A percentile compares a stretch with the other conserved stretches of the same genome.
Conservation (phyloP, 768 basidiomycete species). For the Termitomyces sp. region DNA sequence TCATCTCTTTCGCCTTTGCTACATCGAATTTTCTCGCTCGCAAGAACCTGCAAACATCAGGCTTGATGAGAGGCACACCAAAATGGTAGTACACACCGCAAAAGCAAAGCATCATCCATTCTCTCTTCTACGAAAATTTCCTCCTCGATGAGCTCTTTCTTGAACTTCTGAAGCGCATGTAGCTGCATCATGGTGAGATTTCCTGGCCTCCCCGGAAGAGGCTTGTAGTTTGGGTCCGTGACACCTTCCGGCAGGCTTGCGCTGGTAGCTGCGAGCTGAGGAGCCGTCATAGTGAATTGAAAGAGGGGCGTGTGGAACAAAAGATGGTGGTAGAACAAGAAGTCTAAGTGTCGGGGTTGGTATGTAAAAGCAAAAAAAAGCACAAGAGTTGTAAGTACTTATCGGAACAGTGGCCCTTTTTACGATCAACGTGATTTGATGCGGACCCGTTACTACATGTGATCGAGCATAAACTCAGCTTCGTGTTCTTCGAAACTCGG, state of each 20-base stretch:
- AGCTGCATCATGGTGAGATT: constrained; percentile 61
- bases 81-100: constrained; percentile 34
- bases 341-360: neutral
- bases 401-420: neutral
- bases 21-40: constrained; percentile 93
- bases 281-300: neutral
- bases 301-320: neutral
- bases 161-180: constrained; percentile 62
- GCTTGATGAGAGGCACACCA: neutral
- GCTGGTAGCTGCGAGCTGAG: constrained; percentile 28
- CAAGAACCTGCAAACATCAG: constrained; percentile 56
- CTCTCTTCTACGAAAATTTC: constrained; percentile 54
- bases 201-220: constrained; percentile 66
- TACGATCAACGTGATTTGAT: neutral
- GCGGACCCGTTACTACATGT: no score
- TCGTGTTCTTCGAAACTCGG: no score
- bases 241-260: constrained; percentile 55
- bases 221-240: constrained; percentile 59
- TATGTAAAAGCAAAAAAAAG: neutral
- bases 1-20: constrained; percentile 76
- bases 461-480: no score
- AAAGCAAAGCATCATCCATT: constrained; percentile 64
- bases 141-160: constrained; percentile 54
- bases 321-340: neutral
- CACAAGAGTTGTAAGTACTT: neutral